Conservation (phyloP, 768 basidiomycete species). For the Chalciporus chontae region DNA sequence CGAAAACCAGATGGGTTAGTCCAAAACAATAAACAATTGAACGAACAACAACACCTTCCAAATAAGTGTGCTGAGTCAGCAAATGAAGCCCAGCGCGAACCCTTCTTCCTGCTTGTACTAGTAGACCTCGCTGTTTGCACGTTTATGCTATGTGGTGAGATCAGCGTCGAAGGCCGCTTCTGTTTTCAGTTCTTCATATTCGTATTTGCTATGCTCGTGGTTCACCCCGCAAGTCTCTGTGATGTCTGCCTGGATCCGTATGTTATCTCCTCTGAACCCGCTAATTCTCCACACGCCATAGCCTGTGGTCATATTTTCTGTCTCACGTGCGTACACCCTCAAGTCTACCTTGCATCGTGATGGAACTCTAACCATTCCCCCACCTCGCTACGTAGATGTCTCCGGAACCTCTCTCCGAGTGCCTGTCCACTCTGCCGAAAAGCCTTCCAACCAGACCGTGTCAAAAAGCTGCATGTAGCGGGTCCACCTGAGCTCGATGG, state of each 20-base stretch:
- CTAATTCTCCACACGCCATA: constrained; percentile 63
- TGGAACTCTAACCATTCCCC: neutral
- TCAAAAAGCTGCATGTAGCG: constrained; percentile 67
- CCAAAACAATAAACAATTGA: neutral
- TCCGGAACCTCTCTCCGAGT: constrained; percentile 46
- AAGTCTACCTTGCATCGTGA: constrained; percentile 11
- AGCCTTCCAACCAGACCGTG: constrained; percentile 48
- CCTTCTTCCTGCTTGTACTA: constrained; percentile 20
- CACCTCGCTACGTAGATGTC: constrained; percentile 42
- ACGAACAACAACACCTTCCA: constrained; percentile 18
- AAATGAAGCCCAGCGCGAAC: constrained; percentile 10
- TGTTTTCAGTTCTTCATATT: constrained; percentile 22
- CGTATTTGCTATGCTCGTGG: constrained; percentile 48
- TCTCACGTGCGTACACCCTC: constrained; percentile 45
- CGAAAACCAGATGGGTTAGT: neutral
- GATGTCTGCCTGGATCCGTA: constrained; percentile 74
- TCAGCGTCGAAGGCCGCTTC: constrained; percentile 25
- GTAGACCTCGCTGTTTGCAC: constrained; percentile 24
- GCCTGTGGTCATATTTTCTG: constrained; percentile 80
- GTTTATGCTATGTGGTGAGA: constrained; percentile 35
- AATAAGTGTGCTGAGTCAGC: constrained; percentile 25
- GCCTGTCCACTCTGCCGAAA: constrained; percentile 69
- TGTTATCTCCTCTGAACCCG: constrained; percentile 42
- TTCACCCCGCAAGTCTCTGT: constrained; percentile 69
- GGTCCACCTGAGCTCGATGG: constrained; percentile 37